Base-by-base conservation (phyloP, 441 rosid species). In the Francoa sonchifolia region DNA sequence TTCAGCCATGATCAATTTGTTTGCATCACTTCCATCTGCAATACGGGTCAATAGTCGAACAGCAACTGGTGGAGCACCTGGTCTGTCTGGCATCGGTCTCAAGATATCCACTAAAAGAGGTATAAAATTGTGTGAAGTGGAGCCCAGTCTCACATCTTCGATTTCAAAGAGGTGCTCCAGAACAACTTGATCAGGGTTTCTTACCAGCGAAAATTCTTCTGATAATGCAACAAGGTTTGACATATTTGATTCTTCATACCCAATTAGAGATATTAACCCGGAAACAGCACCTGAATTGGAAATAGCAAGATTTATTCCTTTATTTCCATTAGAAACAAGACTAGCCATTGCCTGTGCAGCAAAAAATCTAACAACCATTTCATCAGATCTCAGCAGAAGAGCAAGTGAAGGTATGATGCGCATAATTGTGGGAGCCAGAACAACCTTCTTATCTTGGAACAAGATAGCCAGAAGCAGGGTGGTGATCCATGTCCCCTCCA, bases 21-120 rank as follows among this genome's bases (percentile, higher is more conserved):
- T 73, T 47, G 74, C 34, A 58, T 81, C 86, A 19, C 79, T 75
- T 51, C 72, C 83, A 33, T 71, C 72, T 29, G 88, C 88, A 46
- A 84, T 62, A 44, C 35, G 59, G 34, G 76, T 75, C 50, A 89
- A 72, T 41, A 84, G 74, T 41, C 47, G 68, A 55, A 89, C 77
- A 42, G 75, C 73, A 52, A 73, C 50, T 33, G 79, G 67, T 43
- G 83, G 83, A 53, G 83, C 86, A 58, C 66, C 61, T 3, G 83
- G 94, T 66, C 94, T 75, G 47, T 85, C 92, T 43, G 95, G 88
- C 43, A 85, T 73, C 11, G 97, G 97, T 65, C 73, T 75, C 67
- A 89, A 58, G 48, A 82, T 81, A 70, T 89, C 97, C 54, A 89
- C 97, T 58, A 89, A 66, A 46, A 79, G 61, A 40, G 97, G 95